Percentiles rank a stretch among this genome's conserved stretches.
Conservation (phyloP, 1,284 basidiomycete genomes). For the Exsudoporus floridanus region DNA sequence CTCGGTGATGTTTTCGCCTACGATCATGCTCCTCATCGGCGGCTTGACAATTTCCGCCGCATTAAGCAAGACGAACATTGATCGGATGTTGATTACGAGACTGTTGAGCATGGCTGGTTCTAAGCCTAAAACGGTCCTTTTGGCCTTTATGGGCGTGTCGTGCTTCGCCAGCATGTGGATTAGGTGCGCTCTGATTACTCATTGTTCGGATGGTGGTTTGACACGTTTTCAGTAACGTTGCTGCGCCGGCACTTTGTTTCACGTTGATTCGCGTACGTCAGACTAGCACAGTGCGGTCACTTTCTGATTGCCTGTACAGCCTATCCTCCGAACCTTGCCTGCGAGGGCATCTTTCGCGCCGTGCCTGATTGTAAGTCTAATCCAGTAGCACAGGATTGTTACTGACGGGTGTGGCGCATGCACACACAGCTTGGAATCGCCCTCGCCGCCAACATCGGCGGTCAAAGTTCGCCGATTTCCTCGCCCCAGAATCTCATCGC, state of each 20-base stretch:
- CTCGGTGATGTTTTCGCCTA: slow-evolving; percentile 83
- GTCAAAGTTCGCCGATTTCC: slow-evolving; percentile 91
- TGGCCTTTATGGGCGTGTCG: slow-evolving; percentile 95
- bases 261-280: slow-evolving; percentile 84
- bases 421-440: slow-evolving; percentile 83
- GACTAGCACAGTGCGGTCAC: neutral
- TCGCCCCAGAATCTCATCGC: slow-evolving; percentile 98
- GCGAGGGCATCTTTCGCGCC: slow-evolving; percentile 86
- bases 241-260: slow-evolving; percentile 96
- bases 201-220: slow-evolving; percentile 6
- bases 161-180: slow-evolving; percentile 99
- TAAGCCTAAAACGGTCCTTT: slow-evolving; percentile 80
- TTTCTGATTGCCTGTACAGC: slow-evolving; percentile 48
- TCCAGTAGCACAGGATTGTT: neutral
- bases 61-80: slow-evolving; percentile 95
- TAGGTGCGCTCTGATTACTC: slow-evolving; percentile 50
- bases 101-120: slow-evolving; percentile 90
- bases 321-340: slow-evolving; percentile 90
- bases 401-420: slow-evolving; percentile 4
- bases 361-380: slow-evolving; percentile 77
- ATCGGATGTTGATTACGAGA: slow-evolving; percentile 91
- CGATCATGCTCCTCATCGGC: slow-evolving; percentile 94
- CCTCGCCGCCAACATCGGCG: slow-evolving; percentile 97
- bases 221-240: slow-evolving; percentile 74
- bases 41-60: slow-evolving; percentile 99